A percentile compares a stretch with the other conserved stretches of the same genome.
These are phyloP conservation scores for Tephrocybe sp. DNA, from an alignment of 768 basidiomycete genomes.

Conservation along the genomic window DNA sequence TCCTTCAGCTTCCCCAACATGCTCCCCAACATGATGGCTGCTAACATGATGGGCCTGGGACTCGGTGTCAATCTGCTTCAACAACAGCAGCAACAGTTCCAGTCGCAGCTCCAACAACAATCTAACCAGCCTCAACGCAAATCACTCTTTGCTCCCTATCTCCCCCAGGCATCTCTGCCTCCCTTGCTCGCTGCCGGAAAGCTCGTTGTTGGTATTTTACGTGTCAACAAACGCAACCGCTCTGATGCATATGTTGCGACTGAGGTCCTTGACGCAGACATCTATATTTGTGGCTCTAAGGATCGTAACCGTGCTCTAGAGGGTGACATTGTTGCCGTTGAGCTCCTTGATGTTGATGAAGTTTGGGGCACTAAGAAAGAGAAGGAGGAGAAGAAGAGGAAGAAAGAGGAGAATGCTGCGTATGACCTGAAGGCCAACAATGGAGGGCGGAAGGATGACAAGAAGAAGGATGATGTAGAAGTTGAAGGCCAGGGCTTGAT, in stretches of 20 bases:
- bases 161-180: slow-evolving; percentile 96
- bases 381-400: slow-evolving; percentile 99
- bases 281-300: slow-evolving; percentile 98
- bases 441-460: slow-evolving; percentile 88
- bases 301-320: slow-evolving; percentile 98
- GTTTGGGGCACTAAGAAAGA: slow-evolving; percentile 99
- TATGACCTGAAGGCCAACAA: slow-evolving; percentile 82
- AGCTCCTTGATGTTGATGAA: slow-evolving; percentile 96
- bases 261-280: slow-evolving; percentile 96
- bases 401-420: slow-evolving; percentile 98
- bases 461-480: slow-evolving; percentile 99
- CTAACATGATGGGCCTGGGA: slow-evolving; percentile 91
- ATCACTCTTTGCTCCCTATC: slow-evolving; percentile 96
- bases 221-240: slow-evolving; percentile 97
- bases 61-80: slow-evolving; percentile 84
- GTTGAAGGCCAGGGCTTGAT: slow-evolving; percentile 98
- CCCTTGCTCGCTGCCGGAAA: slow-evolving; percentile 96
- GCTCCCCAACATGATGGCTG: slow-evolving; percentile 96
- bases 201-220: slow-evolving; percentile 93
- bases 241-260: slow-evolving; percentile 99
- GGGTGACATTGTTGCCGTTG: slow-evolving; percentile 97
- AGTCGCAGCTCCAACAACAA: slow-evolving; percentile 93
- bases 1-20: slow-evolving; percentile 99
- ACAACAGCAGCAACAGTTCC: slow-evolving; percentile 94
- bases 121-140: slow-evolving; percentile 93